Evolutionary conservation across 2,329 filamentous ascomycete genomes (phyloP), one percentile per base, ranked within the genome.

Genomic region (Penicillium sp.): DNA sequence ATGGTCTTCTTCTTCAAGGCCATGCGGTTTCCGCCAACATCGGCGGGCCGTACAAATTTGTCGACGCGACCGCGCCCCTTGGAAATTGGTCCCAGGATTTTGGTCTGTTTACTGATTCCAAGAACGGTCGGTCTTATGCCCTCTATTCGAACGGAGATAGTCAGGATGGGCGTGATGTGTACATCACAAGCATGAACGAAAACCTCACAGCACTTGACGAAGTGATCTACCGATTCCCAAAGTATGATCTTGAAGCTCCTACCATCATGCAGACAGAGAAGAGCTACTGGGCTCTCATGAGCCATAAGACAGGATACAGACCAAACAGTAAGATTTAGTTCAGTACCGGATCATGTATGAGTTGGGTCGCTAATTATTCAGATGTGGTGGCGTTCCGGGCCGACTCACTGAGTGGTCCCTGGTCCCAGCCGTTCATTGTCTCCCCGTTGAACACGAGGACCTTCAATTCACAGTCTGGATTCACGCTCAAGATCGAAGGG

Each of bases 71-170:
- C 0, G 71, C 77, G 0, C 83, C 83, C 0, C 76, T 85, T 0
- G 82, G 82, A 1, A 85, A 85, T 65, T 85, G 82, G 83, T 84
- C 80, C 0, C 83, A 85, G 58, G 83, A 85, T 51, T 85, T 84
- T 42, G 83, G 83, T 9, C 72, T 84, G 19, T 85, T 85, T 57
- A 82, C 80, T 4, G 83, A 85, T 60, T 81, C 81, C 67, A 84
- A 83, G 53, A 77, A 82, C 39, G 81, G 81, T 10, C 74, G 75
- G 0, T 78, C 79, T 0, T 85, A 85, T 55, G 76, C 82, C 0
- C 70, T 85, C 1, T 85, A 84, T 68, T 84, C 81, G 1, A 85
- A 85, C 42, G 83, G 83, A 1, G 83, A 85, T 57, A 70, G 76
- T 0, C 69, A 65, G 2, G 75, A 84, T 51, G 83, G 79, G 1